Evolutionary conservation across 768 basidiomycete genomes (phyloP).

Genomic region (Lentinula boryana): DNA sequence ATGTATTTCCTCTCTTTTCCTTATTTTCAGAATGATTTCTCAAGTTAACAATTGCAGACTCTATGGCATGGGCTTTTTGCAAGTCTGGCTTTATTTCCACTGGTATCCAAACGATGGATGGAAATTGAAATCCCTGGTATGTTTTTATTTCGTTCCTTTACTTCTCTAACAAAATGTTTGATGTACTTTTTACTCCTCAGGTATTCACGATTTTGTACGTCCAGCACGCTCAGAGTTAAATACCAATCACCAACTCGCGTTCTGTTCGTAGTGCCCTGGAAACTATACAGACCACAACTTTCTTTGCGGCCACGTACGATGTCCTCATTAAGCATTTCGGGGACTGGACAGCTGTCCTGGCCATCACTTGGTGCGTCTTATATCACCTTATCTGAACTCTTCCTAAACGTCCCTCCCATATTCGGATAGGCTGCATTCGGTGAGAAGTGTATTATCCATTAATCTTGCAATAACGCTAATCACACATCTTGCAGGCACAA

Average conservation of each 20-base stretch:
- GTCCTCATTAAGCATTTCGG: constrained; percentile 17
- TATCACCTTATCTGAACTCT: background rate
- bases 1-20: background rate
- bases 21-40: background rate
- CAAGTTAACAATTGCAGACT: constrained; percentile 6
- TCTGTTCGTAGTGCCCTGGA: constrained; percentile 11
- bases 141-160: background rate
- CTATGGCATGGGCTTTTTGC: constrained; percentile 16
- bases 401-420: too few species aligned
- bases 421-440: background rate
- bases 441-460: background rate
- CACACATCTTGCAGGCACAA: background rate
- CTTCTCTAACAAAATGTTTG: background rate
- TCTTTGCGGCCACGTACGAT: constrained; percentile 13
- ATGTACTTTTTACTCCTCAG: background rate
- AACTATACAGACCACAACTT: constrained; percentile 14
- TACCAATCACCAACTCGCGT: background rate
- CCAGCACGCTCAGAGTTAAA: background rate
- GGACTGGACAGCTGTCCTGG: constrained; percentile 7
- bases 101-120: constrained; percentile 17
- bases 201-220: background rate
- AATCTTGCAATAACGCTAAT: background rate
- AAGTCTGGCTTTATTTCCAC: constrained; percentile 17
- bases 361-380: constrained; percentile 12
- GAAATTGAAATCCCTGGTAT: constrained; percentile 13